These are phyloP conservation scores for Henckelia pumila DNA, from an alignment of 257 asterid species.

Conservation along the genomic window DNA sequence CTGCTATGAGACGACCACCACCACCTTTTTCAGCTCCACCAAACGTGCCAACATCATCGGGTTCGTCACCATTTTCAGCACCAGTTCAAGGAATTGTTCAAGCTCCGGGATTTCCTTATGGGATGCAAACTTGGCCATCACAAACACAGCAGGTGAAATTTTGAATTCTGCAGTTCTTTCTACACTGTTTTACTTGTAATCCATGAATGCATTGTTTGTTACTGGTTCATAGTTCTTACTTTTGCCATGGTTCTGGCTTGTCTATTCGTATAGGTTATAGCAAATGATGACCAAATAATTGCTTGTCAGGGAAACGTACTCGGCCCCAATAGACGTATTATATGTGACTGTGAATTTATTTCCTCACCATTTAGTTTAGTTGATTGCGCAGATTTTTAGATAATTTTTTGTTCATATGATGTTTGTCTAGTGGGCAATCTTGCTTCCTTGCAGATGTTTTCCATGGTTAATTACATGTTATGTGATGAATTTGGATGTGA, in stretches of 20 bases:
- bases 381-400: too few species aligned
- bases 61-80: conserved; percentile 62
- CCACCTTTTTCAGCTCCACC: conserved; percentile 58
- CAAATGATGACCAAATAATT: conserved; percentile 9
- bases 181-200: not conserved
- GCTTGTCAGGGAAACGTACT: conserved; percentile 1
- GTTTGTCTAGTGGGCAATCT: not conserved
- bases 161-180: conserved; percentile 1
- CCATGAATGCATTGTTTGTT: not conserved
- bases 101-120: conserved; percentile 61
- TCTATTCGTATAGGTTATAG: conserved; percentile 7
- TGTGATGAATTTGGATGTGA: not conserved
- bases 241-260: not conserved
- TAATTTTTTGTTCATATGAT: not conserved
- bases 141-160: conserved; percentile 72
- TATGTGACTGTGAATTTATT: not conserved
- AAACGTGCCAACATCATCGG: conserved; percentile 57
- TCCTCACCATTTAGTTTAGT: not conserved
- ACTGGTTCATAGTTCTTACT: conserved; percentile 2
- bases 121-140: conserved; percentile 71
- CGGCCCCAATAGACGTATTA: not conserved
- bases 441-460: not conserved
- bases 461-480: not conserved
- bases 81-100: conserved; percentile 49
- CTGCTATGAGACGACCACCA: conserved; percentile 57